Evolutionary conservation across 1,284 basidiomycete species (phyloP), one percentile per base, ranked within the genome.

Genomic region (Leucoagaricus sp.): DNA sequence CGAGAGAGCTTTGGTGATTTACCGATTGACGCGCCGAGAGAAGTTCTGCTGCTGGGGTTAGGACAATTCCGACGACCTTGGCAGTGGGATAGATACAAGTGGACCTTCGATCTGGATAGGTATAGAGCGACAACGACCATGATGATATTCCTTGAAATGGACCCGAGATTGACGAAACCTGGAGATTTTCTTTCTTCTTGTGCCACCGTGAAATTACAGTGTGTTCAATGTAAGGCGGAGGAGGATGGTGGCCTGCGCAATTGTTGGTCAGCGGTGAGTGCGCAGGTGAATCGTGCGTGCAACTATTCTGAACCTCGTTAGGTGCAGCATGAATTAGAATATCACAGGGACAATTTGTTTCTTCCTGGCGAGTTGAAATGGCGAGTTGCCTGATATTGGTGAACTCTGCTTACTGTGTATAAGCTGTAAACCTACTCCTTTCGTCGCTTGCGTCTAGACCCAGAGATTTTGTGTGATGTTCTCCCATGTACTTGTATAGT

Each of bases 211-310:
- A 34, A 17, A 40, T 23, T 50, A 7, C 36, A 50, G 12, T 50
- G 49, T n/a, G 8, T 26, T 40, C 36, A 40, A 28, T 50, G 49
- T 23, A 23, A 40, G 10, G 5, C 33, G 8, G 17, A 3, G 7
- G 48, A 40, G 9, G 49, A 50, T 21, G 26, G 23, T 9, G 12
- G 21, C 17, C 21, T 40, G 12, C 25, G 28, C 19, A 50, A 50
- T 28, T 50, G 49, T 19, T 50, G 49, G 49, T 50, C 49, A 28
- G 49, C 49, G 23, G 49, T 50, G 28, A n/a, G 49, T 50, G 12
- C 15, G 1, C 10, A 13, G 29, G n/a, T 19, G 4, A n/a, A 15
- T 23, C 33, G 12, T 36, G 19, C 10, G 8, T 2, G 5, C 13
- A 33, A 31, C 19, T 8, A 17, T n/a, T 19, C 7, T 21, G 21